Evolutionary conservation across 306 rosid genomes (phyloP), one percentile per base, ranked within the genome.

Genomic region (Cajanus cajan): DNA sequence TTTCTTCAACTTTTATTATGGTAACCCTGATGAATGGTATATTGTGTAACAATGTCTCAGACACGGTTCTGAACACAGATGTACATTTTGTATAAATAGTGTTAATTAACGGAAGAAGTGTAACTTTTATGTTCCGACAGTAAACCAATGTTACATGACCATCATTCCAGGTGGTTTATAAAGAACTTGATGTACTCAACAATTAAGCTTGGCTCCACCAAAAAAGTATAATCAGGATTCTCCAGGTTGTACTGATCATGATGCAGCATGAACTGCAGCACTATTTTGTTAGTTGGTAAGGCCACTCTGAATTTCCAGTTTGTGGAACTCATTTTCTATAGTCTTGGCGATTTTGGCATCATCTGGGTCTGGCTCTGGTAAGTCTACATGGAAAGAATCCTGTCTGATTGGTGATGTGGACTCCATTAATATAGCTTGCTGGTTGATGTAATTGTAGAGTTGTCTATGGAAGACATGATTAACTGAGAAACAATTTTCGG

Each of bases 391-490:
- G 76, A 87, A 85, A 7, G 93, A 90, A 10, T 87, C 91, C 24
- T 81, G 88, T 84, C 71, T 88, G 66, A 83, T 71, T 5, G 83
- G 88, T 25, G 81, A 78, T 19, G 65, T 44, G n/a, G 88, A 72
- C 79, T 80, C 86, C 79, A 44, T 33, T 7, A 28, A 14, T 25
- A 14, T 79, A 24, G 93, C 90, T 83, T 83, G 84, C 44, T 76
- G 84, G 66, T 82, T 85, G 78, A 80, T 76, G 64, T 81, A 82
- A 68, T 62, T 74, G 78, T 90, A 87, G 57, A 92, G 82, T 75
- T 88, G 87, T 82, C 89, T 89, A 78, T 92, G 95, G 83, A 81
- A 90, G 19, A 79, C 58, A 78, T 86, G 84, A 75, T 92, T 89
- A 11, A 87, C 50, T 43, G 90, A 87, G 86, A 88, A 92, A 65